Evolutionary conservation across 257 asterid species (phyloP).

Genomic region (Eustoma russellianum): DNA sequence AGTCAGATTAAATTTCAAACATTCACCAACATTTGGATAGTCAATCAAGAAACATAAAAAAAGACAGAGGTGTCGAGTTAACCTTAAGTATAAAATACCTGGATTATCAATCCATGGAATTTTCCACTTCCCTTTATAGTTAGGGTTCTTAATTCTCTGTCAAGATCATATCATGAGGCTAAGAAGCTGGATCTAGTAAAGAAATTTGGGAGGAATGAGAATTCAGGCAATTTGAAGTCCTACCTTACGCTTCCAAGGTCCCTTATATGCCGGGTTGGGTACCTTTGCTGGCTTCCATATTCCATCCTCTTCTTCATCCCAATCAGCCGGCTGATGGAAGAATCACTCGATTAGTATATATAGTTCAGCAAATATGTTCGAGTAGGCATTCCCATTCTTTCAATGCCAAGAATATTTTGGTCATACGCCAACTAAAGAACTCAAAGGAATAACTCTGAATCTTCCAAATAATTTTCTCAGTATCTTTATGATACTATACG

Average conservation of each 20-base stretch:
- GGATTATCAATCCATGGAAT: slow-evolving; percentile 92
- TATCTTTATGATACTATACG: too few species aligned
- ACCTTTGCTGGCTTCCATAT: slow-evolving; percentile 68
- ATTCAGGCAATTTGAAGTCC: slow-evolving; percentile 4
- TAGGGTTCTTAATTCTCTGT: slow-evolving; percentile 86
- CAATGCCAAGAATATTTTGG: too few species aligned
- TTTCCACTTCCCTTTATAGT: slow-evolving; percentile 94
- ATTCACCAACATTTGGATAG: background rate
- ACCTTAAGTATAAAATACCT: slow-evolving; percentile 28
- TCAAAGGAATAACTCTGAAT: too few species aligned
- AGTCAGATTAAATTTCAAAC: background rate
- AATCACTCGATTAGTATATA: slow-evolving; percentile 8
- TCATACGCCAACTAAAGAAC: too few species aligned
- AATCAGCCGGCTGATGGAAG: slow-evolving; percentile 62
- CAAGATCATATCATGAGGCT: slow-evolving; percentile 4
- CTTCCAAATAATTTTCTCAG: too few species aligned
- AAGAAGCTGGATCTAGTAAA: background rate
- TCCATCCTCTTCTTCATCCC: slow-evolving; percentile 98
- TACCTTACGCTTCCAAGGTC: slow-evolving; percentile 79
- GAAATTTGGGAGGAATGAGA: background rate
- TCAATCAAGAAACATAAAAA: background rate
- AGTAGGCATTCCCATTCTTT: too few species aligned
- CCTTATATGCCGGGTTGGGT: slow-evolving; percentile 75
- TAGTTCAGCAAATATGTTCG: too few species aligned
- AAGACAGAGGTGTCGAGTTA: background rate